These are phyloP conservation scores for Parsonsia alboflavescens DNA, from an alignment of 257 asterid species.

Conservation along the genomic window DNA sequence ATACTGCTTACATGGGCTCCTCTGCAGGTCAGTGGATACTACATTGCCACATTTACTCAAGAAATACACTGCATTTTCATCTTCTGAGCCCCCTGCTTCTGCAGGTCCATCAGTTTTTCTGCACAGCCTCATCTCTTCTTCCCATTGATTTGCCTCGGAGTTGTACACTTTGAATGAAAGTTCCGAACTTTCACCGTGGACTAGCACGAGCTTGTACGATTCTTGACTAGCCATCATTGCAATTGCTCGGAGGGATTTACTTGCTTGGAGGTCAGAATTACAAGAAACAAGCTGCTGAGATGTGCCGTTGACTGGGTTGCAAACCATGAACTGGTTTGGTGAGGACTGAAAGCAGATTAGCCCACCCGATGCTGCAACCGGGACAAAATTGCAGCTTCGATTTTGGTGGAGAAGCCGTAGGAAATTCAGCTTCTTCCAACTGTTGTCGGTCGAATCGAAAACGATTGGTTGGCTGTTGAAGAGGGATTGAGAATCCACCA, in stretches of 20 bases:
- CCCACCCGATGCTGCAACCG: slow-evolving; percentile 82
- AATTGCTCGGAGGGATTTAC: slow-evolving; percentile 43
- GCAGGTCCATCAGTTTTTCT: slow-evolving; percentile 18
- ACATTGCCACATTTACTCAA: slow-evolving; percentile 78
- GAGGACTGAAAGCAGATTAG: slow-evolving; percentile 49
- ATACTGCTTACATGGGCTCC: slow-evolving; percentile 71
- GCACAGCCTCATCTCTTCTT: slow-evolving; percentile 21
- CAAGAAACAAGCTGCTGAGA: slow-evolving; percentile 25
- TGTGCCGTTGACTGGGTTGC: slow-evolving; percentile 52
- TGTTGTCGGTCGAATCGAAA: slow-evolving; percentile 55
- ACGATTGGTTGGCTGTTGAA: slow-evolving; percentile 22
- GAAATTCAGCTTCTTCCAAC: slow-evolving; percentile 47
- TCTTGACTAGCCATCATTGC: slow-evolving; percentile 44
- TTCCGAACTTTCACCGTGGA: slow-evolving; percentile 50
- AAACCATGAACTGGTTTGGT: slow-evolving; percentile 29
- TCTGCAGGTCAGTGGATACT: slow-evolving; percentile 54
- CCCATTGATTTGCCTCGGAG: slow-evolving; percentile 49
- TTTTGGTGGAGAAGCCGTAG: slow-evolving; percentile 17
- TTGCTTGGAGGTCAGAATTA: not conserved
- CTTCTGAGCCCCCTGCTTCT: slow-evolving; percentile 15
- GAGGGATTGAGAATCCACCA: slow-evolving; percentile 51
- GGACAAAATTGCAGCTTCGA: slow-evolving; percentile 28
- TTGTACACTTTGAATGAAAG: slow-evolving; percentile 41
- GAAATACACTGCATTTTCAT: slow-evolving; percentile 47
- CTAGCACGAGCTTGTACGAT: slow-evolving; percentile 35